phyloP scores from a whole-genome alignment of 2,329 filamentous ascomycete genomes.

The Ophiostoma angusticollis region DNA sequence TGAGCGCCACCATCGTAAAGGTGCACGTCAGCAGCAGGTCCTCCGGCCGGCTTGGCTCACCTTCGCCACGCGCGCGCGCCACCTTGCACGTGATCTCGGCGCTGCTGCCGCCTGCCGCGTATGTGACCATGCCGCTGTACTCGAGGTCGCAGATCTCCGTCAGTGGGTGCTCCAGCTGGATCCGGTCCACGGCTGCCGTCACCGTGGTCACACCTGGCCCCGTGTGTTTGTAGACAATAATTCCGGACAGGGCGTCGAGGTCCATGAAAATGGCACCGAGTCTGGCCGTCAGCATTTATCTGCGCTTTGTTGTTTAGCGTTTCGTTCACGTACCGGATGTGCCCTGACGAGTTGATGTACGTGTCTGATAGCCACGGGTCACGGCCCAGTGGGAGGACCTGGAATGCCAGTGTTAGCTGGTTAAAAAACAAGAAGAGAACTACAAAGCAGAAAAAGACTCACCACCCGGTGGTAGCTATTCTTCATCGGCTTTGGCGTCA shows the following conservation, averaged over 20 bases:
- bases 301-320: too few relatives aligned
- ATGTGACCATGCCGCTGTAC: conserved; percentile 49
- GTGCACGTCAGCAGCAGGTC: conserved; percentile 36
- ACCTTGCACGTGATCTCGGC: conserved; percentile 65
- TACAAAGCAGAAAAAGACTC: too few relatives aligned
- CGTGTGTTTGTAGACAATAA: conserved; percentile 60
- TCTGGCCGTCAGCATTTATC: conserved; percentile 21
- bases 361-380: conserved; percentile 68
- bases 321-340: conserved; percentile 53
- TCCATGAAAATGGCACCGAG: conserved; percentile 69
- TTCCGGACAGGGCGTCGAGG: conserved; percentile 62
- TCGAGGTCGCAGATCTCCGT: conserved; percentile 70
- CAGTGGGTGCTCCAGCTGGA: conserved; percentile 52
- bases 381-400: conserved; percentile 49
- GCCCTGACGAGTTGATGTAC: conserved; percentile 63
- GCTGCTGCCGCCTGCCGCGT: conserved; percentile 59
- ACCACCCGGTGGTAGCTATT: conserved; percentile 59
- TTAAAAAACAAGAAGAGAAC: too few relatives aligned
- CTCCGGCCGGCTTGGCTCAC: conserved; percentile 34
- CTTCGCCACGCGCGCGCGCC: conserved; percentile 49
- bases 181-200: conserved; percentile 36
- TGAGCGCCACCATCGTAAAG: conserved; percentile 66
- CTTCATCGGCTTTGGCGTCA: conserved; percentile 55
- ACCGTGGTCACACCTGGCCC: conserved; percentile 40
- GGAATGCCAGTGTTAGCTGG: too few relatives aligned